phyloP scores from a whole-genome alignment of 305 asterid species.

The Fraxinus baroniana region DNA sequence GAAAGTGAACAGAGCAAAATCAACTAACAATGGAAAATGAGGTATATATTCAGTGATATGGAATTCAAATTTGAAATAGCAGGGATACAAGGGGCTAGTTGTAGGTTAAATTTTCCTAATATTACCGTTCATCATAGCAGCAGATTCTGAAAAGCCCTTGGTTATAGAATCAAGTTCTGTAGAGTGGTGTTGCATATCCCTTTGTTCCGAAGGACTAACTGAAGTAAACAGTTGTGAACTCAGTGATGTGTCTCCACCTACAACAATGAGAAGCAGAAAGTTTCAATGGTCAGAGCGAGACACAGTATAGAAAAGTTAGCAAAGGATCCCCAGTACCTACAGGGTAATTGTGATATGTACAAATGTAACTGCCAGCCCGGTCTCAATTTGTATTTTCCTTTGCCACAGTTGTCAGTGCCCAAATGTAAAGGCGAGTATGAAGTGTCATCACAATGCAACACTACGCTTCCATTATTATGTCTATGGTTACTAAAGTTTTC shows the following conservation, averaged over 20 bases:
- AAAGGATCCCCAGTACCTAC: slow-evolving; percentile 45
- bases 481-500: slow-evolving; percentile 27
- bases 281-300: slow-evolving; percentile 7
- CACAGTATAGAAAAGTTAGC: slow-evolving; percentile 15
- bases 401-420: slow-evolving; percentile 36
- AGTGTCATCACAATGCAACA: slow-evolving; percentile 29
- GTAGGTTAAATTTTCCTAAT: slow-evolving; percentile 1
- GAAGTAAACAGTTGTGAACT: slow-evolving; percentile 45
- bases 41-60: neutral
- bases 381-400: slow-evolving; percentile 47
- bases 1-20: neutral
- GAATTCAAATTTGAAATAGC: neutral
- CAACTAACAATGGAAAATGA: neutral
- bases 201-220: slow-evolving; percentile 26
- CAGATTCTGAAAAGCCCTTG: slow-evolving; percentile 20
- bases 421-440: slow-evolving; percentile 35
- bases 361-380: slow-evolving; percentile 70
- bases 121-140: slow-evolving; percentile 44
- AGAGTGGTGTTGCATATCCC: slow-evolving; percentile 18
- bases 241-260: slow-evolving; percentile 76
- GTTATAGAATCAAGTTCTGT: neutral
- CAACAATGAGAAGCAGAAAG: slow-evolving; percentile 17
- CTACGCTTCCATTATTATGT: slow-evolving; percentile 24
- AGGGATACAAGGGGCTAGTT: neutral
- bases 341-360: slow-evolving; percentile 84